These are phyloP conservation scores for Pyrenopolyporus hunteri DNA, from an alignment of 495 filamentous ascomycete species.

Conservation along the genomic window DNA sequence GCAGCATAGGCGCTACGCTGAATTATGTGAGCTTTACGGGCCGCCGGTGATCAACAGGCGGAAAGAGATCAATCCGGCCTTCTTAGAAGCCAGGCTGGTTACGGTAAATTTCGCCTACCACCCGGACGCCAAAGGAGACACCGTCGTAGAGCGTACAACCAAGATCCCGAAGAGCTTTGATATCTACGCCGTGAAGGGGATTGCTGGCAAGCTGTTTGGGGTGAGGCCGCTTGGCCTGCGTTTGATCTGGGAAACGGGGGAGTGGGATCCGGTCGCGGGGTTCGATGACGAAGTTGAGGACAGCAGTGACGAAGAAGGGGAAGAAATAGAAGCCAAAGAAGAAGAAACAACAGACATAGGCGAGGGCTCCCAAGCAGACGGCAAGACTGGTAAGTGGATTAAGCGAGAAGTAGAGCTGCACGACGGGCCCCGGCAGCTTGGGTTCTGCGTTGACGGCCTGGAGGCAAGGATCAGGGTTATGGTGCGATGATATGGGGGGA, in stretches of 20 bases:
- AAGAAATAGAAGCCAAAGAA: constrained; percentile 36
- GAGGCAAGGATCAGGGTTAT: constrained; percentile 75
- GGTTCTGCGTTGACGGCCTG: constrained; percentile 76
- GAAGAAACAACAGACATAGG: constrained; percentile 10
- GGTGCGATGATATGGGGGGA: constrained; percentile 21
- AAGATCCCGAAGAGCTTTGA: constrained; percentile 77
- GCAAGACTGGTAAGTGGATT: constrained; percentile 60
- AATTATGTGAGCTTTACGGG: constrained; percentile 76
- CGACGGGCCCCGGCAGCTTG: constrained; percentile 80
- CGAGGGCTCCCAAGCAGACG: constrained; percentile 21
- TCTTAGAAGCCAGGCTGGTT: constrained; percentile 75
- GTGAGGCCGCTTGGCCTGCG: constrained; percentile 66
- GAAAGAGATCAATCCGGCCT: constrained; percentile 63
- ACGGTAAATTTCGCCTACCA: constrained; percentile 64
- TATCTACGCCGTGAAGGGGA: constrained; percentile 79
- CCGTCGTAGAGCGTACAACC: constrained; percentile 39
- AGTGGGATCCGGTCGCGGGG: constrained; percentile 77
- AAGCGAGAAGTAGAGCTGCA: constrained; percentile 80
- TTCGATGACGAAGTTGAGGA: constrained; percentile 66
- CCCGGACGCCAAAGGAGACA: constrained; percentile 16
- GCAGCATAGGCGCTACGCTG: constrained; percentile 70
- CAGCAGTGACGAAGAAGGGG: constrained; percentile 62
- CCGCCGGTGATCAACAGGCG: constrained; percentile 63
- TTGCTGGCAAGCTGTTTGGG: constrained; percentile 73
- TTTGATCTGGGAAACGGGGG: constrained; percentile 81